Base-by-base conservation (phyloP, 805 yeast genomes). In the Metschnikowia lachancei region DNA sequence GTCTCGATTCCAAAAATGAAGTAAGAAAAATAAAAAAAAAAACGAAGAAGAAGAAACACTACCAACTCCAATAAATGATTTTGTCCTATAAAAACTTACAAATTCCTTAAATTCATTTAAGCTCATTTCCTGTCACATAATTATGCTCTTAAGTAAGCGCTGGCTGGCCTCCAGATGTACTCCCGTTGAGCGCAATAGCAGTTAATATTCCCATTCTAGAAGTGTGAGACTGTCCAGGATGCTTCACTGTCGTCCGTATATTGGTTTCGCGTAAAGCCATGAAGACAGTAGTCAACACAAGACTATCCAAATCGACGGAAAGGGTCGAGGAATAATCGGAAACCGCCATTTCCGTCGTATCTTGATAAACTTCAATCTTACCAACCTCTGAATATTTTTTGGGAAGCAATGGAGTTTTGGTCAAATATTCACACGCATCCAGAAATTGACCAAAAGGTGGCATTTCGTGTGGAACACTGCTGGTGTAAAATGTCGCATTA, bases 381-480 rank as follows among this genome's bases (percentile, higher is more conserved):
- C 72, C 75, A 14, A 58, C 52, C 41, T 70, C 75, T 10, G 63
- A 45, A 46, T 54, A 70, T 49, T 60, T 68, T 42, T 66, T 70
- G n/a, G 75, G 76, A 14, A 67, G 41, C 2, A 63, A 22, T 26
- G 53, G 55, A 17, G 52, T 36, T 8, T 44, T 46, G 19, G 54
- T 50, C 17, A 52, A 30, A 47, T 66, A 69, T 8, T 55, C 46
- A 17, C 60, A 38, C 1, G 65, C 48, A 46, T 70, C 74, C 38
- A 56, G 57, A 37, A 63, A 68, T 5, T 52, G 47, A 7, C 73
- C 74, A 52, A 72, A 72, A 1, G 75, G 75, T 1, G 76, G 76
- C 42, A 63, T 47, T 13, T 64, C 58, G 45, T 57, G 52, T 12
- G 73, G 67, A 12, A 68, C 53, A 49, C 52, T 51, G 24, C 29